Percentiles rank a stretch among this genome's conserved stretches.
These are phyloP conservation scores for Theileria parva DNA, from an alignment of 169 alveolate species.

Conservation along the genomic window DNA sequence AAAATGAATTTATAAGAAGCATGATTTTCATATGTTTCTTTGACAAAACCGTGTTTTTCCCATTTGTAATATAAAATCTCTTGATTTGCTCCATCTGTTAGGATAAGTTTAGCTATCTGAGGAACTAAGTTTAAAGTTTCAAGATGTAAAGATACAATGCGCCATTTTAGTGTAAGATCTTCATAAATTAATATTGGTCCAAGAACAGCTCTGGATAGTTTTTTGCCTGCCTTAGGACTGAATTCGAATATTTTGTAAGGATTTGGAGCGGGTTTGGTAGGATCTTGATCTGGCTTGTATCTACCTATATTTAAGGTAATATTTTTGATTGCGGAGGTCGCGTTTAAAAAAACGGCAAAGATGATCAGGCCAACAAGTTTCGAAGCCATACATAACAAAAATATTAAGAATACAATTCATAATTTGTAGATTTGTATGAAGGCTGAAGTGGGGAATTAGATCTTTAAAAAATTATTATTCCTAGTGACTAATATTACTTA, in stretches of 20 bases:
- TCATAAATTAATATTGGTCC: neutral
- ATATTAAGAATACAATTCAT: neutral
- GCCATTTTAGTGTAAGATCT: neutral
- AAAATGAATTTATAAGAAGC: neutral
- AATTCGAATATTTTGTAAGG: neutral
- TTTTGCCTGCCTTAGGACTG: conserved; percentile 1
- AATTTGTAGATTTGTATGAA: neutral
- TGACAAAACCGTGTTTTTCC: neutral
- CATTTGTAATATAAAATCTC: neutral
- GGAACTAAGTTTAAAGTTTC: neutral
- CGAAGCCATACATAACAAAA: conserved; percentile 1
- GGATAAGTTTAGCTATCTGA: neutral
- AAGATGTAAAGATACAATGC: neutral
- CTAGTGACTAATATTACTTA: neutral
- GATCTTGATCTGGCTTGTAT: neutral
- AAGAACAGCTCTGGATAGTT: neutral
- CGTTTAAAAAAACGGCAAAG: neutral
- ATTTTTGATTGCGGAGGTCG: neutral
- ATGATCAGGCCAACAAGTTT: neutral
- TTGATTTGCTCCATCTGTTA: neutral
- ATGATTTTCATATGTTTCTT: neutral
- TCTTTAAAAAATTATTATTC: neutral
- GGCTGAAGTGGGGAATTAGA: neutral
- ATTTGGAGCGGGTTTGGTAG: neutral
- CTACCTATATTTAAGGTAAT: neutral